Conservation (phyloP, 352 stramenopile genomes). For the Globisporangium splendens region DNA sequence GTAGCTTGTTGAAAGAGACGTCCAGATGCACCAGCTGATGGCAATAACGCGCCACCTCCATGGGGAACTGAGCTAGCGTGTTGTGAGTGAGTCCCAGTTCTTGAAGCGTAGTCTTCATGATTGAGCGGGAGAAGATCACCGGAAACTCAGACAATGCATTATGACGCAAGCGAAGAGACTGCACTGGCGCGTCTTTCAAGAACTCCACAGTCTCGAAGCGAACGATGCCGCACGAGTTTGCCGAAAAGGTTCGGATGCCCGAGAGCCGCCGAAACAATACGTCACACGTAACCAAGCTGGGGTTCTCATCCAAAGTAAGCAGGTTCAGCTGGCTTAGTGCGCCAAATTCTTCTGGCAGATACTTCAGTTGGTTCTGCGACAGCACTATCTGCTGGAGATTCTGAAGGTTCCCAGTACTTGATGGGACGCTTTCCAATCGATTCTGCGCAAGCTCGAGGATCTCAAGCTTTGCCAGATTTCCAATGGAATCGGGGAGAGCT, state of each 20-base stretch:
- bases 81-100: conserved; percentile 38
- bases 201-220: conserved; percentile 43
- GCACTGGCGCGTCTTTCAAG: conserved; percentile 38
- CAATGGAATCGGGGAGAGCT: conserved; percentile 38
- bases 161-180: conserved; percentile 27
- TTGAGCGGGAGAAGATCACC: conserved; percentile 24
- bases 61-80: conserved; percentile 29
- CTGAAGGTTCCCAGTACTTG: conserved; percentile 35
- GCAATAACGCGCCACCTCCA: conserved; percentile 39
- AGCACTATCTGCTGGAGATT: conserved; percentile 36
- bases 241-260: conserved; percentile 27
- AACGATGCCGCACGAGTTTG: conserved; percentile 35
- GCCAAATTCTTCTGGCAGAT: conserved; percentile 39
- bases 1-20: conserved; percentile 46
- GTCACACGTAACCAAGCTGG: conserved; percentile 29
- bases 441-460: conserved; percentile 43
- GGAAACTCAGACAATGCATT: conserved; percentile 48
- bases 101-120: conserved; percentile 47
- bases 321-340: conserved; percentile 20
- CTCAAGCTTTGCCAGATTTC: conserved; percentile 30
- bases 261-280: conserved; percentile 33
- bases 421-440: conserved; percentile 30
- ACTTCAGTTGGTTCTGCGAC: conserved; percentile 37
- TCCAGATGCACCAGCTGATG: conserved; percentile 32
- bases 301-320: conserved; percentile 44